Base-by-base conservation (phyloP, 257 asterid genomes). In the Lavandula angustifolia region DNA sequence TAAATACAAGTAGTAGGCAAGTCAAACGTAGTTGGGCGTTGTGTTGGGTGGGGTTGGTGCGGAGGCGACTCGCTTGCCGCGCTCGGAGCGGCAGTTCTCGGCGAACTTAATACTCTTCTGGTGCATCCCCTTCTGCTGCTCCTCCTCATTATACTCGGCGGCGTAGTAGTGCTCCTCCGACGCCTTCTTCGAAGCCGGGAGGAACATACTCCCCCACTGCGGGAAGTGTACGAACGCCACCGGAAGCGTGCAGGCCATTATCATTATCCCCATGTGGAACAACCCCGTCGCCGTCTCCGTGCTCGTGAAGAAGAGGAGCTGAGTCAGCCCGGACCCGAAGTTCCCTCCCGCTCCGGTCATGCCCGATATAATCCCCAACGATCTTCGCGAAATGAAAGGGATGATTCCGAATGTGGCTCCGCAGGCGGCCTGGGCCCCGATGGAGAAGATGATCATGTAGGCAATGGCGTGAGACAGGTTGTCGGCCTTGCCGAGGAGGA, bases 371-470 rank as follows among this genome's bases (percentile, higher is more conserved):
- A 80, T n/a, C 9, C 85, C 85, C 0, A 80, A n/a, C 1, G 82
- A 76, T 18, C 85, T 38, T 1, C 85, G 41, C 0, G 85, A 80
- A 5, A 80, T 14, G 51, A 77, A 80, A 0, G 85, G 85, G 64
- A 80, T 72, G 29, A 80, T 38, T 0, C 84, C 84, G 22, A 66
- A 78, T 0, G 83, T 78, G 68, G 83, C 83, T 8, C 80, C 80
- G 47, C 85, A 76, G 0, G 85, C 85, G 0, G 85, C 77, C 54
- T 76, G 81, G 0, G 79, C 81, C 0, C 81, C 70, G 4, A 81
- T 16, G 3, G 95, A 86, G 87, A 86, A 86, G 46, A 82, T 62
- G 81, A 86, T 82, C 95, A 86, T 86, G 66, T 13, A 31, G 2
- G 68, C 9, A 4, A 86, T 32, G 3, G 95, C 91, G 0, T 78